Conservation (phyloP, 2,329 filamentous ascomycete genomes). For the Rhynchosporium graminicola region DNA sequence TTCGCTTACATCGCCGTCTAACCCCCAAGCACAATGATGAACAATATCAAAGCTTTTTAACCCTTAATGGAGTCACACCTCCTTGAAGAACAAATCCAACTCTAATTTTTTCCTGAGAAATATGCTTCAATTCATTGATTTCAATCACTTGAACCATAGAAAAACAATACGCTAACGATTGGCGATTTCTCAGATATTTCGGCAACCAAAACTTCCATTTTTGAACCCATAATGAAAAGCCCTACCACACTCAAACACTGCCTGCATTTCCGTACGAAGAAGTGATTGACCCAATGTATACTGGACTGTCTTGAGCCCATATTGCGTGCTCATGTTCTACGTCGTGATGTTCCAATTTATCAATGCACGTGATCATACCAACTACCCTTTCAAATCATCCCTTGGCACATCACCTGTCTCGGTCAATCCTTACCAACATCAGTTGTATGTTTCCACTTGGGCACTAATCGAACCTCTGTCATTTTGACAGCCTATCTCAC, state of each 20-base stretch:
- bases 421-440: too few species aligned
- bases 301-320: not conserved
- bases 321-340: not conserved
- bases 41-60: slow-evolving; percentile 44
- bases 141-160: slow-evolving; percentile 53
- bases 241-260: not conserved
- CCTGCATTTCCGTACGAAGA: not conserved
- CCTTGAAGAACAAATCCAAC: slow-evolving; percentile 45
- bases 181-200: slow-evolving; percentile 46
- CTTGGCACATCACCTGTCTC: too few species aligned
- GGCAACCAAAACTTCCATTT: not conserved
- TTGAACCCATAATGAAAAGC: not conserved
- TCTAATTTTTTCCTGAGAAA: slow-evolving; percentile 46
- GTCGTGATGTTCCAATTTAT: not conserved
- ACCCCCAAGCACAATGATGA: slow-evolving; percentile 40
- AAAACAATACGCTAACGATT: slow-evolving; percentile 55
- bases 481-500: too few species aligned
- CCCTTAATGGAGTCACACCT: slow-evolving; percentile 41
- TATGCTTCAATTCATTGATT: slow-evolving; percentile 7
- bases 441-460: too few species aligned
- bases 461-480: too few species aligned
- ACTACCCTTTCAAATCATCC: too few species aligned
- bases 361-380: not conserved
- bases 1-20: slow-evolving; percentile 18
- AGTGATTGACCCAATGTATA: too few species aligned